Evolutionary conservation across 1,284 basidiomycete species (phyloP).

Genomic region (Cutaneotrichosporon arboriforme): DNA sequence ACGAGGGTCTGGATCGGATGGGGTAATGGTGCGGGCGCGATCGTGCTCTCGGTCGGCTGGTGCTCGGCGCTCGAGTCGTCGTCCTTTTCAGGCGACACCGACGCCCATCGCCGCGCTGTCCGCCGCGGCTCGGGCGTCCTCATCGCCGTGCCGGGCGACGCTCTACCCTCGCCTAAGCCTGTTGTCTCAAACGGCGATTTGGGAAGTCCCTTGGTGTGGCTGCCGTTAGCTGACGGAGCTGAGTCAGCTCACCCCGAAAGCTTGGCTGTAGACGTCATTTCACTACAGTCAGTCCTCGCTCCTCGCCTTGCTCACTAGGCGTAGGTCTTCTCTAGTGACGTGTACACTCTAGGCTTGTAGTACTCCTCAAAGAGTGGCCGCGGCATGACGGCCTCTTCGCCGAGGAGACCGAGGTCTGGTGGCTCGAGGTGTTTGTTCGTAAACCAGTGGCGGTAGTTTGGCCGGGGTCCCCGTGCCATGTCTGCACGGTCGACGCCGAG

Average conservation of each 20-base stretch:
- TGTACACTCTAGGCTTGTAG: constrained; percentile 65
- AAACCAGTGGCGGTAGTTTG: constrained; percentile 65
- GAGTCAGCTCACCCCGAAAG: constrained; percentile 25
- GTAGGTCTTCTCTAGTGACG: constrained; percentile 59
- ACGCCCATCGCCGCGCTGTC: constrained; percentile 39
- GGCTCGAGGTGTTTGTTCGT: constrained; percentile 62
- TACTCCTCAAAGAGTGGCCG: constrained; percentile 82
- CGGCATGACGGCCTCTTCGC: constrained; percentile 29
- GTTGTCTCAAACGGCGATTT: constrained; percentile 38
- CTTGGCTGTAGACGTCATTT: constrained; percentile 19
- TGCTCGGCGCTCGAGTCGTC: not conserved
- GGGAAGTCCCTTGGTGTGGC: constrained; percentile 32
- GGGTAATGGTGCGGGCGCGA: not conserved
- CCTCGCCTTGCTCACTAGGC: constrained; percentile 31
- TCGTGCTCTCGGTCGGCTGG: not conserved
- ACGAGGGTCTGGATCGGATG: constrained; percentile 57
- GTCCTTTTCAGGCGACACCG: not conserved
- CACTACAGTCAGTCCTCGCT: constrained; percentile 6
- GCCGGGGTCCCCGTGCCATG: constrained; percentile 27
- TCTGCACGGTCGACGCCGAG: constrained; percentile 63
- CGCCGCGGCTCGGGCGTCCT: constrained; percentile 15
- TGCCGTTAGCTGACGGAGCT: constrained; percentile 19
- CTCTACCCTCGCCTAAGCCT: not conserved
- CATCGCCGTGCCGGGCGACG: not conserved
- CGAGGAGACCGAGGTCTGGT: constrained; percentile 39